A percentile compares a stretch with the other conserved stretches of the same genome.
Evolutionary conservation across 495 filamentous ascomycete genomes (phyloP).

Genomic region (Xylaria venustula): DNA sequence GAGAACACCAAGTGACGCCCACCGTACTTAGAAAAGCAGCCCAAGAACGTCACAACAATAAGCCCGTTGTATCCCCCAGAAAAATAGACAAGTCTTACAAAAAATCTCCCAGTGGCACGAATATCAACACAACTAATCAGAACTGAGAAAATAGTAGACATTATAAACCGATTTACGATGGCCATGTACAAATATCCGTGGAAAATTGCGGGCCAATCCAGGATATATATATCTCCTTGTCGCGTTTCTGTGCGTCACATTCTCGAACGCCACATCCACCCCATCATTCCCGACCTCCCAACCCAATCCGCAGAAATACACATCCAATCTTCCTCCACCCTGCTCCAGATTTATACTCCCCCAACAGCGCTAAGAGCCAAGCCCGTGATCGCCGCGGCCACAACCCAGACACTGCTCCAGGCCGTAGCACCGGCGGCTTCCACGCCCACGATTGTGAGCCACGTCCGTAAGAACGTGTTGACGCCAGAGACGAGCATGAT

Average conservation of each 20-base stretch:
- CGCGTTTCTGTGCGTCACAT: not conserved
- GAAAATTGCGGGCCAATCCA: not conserved
- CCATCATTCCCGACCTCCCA: not conserved
- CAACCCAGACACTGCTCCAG: conserved; percentile 70
- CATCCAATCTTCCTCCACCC: not conserved
- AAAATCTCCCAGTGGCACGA: not conserved
- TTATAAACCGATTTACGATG: not conserved
- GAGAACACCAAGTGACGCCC: too few relatives aligned
- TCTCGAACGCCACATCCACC: not conserved
- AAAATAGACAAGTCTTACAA: too few relatives aligned
- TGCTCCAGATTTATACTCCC: conserved; percentile 28
- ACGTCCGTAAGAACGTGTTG: conserved; percentile 65
- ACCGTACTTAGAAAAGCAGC: too few relatives aligned
- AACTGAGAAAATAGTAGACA: conserved; percentile 6
- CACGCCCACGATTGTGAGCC: conserved; percentile 61
- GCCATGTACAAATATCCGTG: not conserved
- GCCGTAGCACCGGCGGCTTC: conserved; percentile 64
- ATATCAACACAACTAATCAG: not conserved
- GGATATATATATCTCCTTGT: not conserved
- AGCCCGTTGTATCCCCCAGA: too few relatives aligned
- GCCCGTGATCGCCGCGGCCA: conserved; percentile 59
- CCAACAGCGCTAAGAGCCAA: conserved; percentile 55
- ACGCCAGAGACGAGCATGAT: conserved; percentile 54
- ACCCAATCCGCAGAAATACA: not conserved
- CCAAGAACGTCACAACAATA: too few relatives aligned